phyloP scores from a whole-genome alignment of 2,329 filamentous ascomycete genomes.

The Alternaria conjuncta region DNA sequence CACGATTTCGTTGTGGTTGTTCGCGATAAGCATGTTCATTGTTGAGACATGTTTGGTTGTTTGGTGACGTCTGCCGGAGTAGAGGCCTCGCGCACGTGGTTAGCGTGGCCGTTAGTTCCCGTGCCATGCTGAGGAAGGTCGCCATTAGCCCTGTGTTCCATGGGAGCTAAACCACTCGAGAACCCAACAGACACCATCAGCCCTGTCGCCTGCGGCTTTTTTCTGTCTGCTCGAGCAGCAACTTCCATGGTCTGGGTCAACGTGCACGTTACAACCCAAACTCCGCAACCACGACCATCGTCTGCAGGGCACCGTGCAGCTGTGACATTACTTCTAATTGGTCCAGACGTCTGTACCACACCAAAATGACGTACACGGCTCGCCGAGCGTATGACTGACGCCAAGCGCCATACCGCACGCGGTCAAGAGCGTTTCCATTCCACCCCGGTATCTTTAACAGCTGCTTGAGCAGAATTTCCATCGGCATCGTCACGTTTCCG shows the following conservation, averaged over 20 bases:
- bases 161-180: too few species aligned
- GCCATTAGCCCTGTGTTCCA: background rate
- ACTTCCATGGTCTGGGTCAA: background rate
- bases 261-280: background rate
- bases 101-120: slow-evolving; percentile 8
- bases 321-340: background rate
- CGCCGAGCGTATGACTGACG: slow-evolving; percentile 7
- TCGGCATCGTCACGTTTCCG: background rate
- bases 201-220: background rate
- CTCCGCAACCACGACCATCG: background rate
- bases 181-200: background rate
- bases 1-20: background rate
- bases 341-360: background rate
- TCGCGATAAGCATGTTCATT: background rate
- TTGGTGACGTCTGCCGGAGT: slow-evolving; percentile 2
- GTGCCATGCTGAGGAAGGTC: background rate
- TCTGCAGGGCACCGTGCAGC: background rate
- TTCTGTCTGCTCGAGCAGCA: slow-evolving; percentile 4
- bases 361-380: slow-evolving; percentile 3
- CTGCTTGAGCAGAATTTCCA: slow-evolving; percentile 19
- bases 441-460: slow-evolving; percentile 1
- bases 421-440: background rate
- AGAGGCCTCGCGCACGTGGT: background rate
- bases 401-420: slow-evolving; percentile 3
- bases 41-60: background rate